phyloP scores from a whole-genome alignment of 202 grass and related monocot species.

The Zizania palustris region DNA sequence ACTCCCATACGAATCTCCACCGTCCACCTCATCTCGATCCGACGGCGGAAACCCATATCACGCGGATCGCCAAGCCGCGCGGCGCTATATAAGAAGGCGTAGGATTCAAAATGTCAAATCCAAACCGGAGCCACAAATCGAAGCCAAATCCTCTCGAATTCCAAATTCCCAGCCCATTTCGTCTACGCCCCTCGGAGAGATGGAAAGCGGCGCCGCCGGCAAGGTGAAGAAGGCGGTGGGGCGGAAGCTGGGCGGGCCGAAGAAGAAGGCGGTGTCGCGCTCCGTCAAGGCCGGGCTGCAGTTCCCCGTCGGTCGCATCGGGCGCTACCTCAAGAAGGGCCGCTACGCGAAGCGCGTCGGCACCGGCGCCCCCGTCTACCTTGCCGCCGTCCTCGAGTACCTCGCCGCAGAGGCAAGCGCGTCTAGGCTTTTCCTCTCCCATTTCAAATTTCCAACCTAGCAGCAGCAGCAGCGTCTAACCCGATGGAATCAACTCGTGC shows the following conservation, averaged over 20 bases:
- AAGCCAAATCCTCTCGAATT: not conserved
- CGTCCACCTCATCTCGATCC: constrained; percentile 22
- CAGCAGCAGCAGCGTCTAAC: too few relatives aligned
- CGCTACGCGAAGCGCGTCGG: constrained; percentile 62
- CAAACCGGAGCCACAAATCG: not conserved
- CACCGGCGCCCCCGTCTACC: constrained; percentile 53
- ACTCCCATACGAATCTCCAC: not conserved
- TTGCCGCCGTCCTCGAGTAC: constrained; percentile 61
- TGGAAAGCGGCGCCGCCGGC: constrained; percentile 32
- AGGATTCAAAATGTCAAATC: not conserved
- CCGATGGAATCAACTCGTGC: not conserved
- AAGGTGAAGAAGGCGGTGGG: constrained; percentile 51
- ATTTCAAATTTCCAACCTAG: too few relatives aligned
- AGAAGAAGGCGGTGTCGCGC: constrained; percentile 57
- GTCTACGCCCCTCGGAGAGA: not conserved
- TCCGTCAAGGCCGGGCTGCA: constrained; percentile 67
- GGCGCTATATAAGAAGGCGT: constrained; percentile 8
- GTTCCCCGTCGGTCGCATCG: constrained; percentile 46
- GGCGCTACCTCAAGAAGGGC: constrained; percentile 63
- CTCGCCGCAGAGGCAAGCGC: constrained; percentile 46
- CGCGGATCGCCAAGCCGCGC: constrained; percentile 26
- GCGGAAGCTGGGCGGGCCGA: constrained; percentile 45
- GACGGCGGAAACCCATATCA: constrained; percentile 14
- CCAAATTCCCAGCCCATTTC: not conserved
- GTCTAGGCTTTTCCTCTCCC: too few relatives aligned